Evolutionary conservation across 2,329 filamentous ascomycete genomes (phyloP).

Genomic region (Hypoxylon sp.): DNA sequence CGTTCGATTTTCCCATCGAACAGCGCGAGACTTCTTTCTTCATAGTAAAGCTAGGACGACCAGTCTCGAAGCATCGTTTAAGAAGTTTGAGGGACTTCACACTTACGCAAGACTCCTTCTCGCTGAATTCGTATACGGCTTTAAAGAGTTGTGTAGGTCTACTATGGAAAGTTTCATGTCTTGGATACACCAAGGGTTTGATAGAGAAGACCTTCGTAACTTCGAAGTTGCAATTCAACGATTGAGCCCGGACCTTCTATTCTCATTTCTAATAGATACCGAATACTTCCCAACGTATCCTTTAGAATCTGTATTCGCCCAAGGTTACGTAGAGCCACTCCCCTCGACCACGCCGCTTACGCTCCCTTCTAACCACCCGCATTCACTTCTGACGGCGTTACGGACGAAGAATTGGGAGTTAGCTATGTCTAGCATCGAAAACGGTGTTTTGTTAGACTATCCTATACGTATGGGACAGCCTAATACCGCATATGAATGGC

Average conservation of each 20-base stretch:
- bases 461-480: background rate
- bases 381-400: background rate
- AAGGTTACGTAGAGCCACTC: background rate
- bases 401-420: background rate
- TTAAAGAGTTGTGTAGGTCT: background rate
- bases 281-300: too few relatives aligned
- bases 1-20: conserved; percentile 3
- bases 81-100: background rate
- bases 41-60: background rate
- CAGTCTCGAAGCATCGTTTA: background rate
- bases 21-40: conserved; percentile 3
- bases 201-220: too few relatives aligned
- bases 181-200: background rate
- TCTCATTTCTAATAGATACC: background rate
- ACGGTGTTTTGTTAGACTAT: background rate
- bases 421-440: background rate
- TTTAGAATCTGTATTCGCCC: background rate
- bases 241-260: background rate
- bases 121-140: background rate
- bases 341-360: too few relatives aligned
- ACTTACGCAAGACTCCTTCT: background rate
- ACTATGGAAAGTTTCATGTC: background rate
- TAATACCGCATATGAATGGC: background rate
- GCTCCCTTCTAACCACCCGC: background rate
- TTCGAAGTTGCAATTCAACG: background rate